Evolutionary conservation across 306 rosid genomes (phyloP), one percentile per base, ranked within the genome.

Genomic region (Quercus variabilis): DNA sequence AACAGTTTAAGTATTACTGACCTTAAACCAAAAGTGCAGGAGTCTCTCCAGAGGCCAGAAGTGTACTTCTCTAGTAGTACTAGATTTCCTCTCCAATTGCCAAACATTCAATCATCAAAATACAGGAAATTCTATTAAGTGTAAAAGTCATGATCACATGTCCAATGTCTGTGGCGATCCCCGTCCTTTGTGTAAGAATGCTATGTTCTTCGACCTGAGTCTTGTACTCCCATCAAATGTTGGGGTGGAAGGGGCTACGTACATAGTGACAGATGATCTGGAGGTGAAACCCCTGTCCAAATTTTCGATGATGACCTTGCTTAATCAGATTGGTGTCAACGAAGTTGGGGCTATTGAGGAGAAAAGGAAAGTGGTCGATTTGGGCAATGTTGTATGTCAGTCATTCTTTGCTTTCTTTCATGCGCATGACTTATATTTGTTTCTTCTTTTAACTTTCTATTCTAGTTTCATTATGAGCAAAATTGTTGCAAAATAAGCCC

Each of bases 231-330:
- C 49, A 41, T 41, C 8, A 0, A 41, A 41, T 41, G 49, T 5
- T 6, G 49, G 49, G 1, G 49, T 41, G 17, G 86, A 68, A 4
- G 4, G 51, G 3, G 85, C 72, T 1, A 81, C 82, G 0, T 86
- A 81, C 75, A 81, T 87, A 84, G 76, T 87, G 6, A 78, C 68
- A 78, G 88, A 87, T 74, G 60, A 87, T 31, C 54, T 87, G 3
- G 83, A 20, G 14, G 87, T 85, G 20, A 74, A 63, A 21, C 83
- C 91, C 0, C 58, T 58, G 74, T 84, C 88, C 1, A 69, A 6
- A 74, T 74, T 1, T 73, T 0, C 49, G 8, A 18, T 63, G 3
- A 43, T 82, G 5, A 1, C 81, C 0, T 1, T 82, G 33, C 69
- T 87, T 0, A 84, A 64, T 3, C 28, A 41, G 73, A 58, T 80